Evolutionary conservation across 768 basidiomycete genomes (phyloP).

Genomic region (Suillus clintonianus): DNA sequence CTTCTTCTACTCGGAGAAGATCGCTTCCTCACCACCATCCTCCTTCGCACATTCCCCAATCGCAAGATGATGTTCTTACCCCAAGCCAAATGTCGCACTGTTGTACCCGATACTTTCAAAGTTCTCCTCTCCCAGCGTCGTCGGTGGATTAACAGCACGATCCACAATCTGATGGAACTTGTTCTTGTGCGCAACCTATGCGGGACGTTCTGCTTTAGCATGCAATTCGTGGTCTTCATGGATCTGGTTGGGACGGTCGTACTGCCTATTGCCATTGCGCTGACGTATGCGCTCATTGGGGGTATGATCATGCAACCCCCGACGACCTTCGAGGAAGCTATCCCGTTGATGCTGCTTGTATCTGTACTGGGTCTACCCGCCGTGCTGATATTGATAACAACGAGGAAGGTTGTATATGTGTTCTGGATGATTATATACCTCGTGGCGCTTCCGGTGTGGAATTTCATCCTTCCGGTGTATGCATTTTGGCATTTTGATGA

Average conservation of each 20-base stretch:
- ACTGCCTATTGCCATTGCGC: conserved; percentile 87
- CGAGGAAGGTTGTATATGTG: conserved; percentile 91
- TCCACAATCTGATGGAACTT: conserved; percentile 99
- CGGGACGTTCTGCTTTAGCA: conserved; percentile 99
- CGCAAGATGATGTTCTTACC: conserved; percentile 99
- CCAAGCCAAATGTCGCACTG: conserved; percentile 91
- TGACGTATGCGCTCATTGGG: conserved; percentile 89
- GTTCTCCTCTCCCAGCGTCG: conserved; percentile 95
- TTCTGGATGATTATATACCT: conserved; percentile 99
- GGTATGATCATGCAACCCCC: conserved; percentile 82
- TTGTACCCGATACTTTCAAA: conserved; percentile 94
- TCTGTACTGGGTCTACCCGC: conserved; percentile 94
- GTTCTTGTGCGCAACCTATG: conserved; percentile 95
- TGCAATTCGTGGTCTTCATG: conserved; percentile 99
- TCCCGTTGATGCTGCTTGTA: conserved; percentile 85
- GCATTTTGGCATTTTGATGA: conserved; percentile 99
- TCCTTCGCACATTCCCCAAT: conserved; percentile 95
- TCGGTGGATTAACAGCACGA: conserved; percentile 99
- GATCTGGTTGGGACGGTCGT: conserved; percentile 91
- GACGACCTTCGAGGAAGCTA: conserved; percentile 84
- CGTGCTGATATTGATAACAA: conserved; percentile 90
- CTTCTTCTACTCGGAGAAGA: conserved; percentile 95
- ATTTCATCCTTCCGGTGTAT: conserved; percentile 90
- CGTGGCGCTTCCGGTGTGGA: conserved; percentile 92
- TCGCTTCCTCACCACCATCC: conserved; percentile 96